Evolutionary conservation across 805 yeast genomes (phyloP).

Genomic region (Spathaspora gorwiae): DNA sequence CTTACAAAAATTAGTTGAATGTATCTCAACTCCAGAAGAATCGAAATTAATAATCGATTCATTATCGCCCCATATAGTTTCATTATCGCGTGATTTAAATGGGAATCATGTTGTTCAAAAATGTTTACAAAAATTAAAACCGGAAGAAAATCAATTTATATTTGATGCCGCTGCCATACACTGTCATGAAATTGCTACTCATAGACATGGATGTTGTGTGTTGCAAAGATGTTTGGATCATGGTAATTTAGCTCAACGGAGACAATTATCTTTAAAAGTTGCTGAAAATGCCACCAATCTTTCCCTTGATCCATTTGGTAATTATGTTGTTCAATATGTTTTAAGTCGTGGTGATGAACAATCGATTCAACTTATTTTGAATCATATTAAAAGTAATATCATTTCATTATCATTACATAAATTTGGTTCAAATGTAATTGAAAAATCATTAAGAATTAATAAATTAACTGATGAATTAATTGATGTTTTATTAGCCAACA

Average conservation of each 20-base stretch:
- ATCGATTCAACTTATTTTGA: conserved; percentile 28
- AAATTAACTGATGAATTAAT: conserved; percentile 44
- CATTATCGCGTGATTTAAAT: conserved; percentile 80
- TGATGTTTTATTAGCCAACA: conserved; percentile 35
- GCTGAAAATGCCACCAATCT: conserved; percentile 65
- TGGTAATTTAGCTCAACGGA: conserved; percentile 69
- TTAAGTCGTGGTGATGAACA: conserved; percentile 45
- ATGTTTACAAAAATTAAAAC: conserved; percentile 67
- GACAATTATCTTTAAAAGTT: conserved; percentile 60
- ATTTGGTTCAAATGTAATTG: conserved; percentile 59
- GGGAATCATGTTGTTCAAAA: conserved; percentile 97
- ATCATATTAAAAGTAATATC: conserved; percentile 32
- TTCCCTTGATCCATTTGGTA: conserved; percentile 91
- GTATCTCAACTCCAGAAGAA: conserved; percentile 68
- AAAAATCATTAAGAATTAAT: conserved; percentile 48
- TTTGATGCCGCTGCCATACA: conserved; percentile 77
- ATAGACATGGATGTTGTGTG: conserved; percentile 97
- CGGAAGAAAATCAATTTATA: conserved; percentile 77
- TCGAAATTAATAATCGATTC: conserved; percentile 56
- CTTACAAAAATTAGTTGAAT: conserved; percentile 85
- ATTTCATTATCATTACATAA: conserved; percentile 52
- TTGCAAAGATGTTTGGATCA: conserved; percentile 91
- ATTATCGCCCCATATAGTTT: conserved; percentile 67
- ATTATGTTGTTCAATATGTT: conserved; percentile 94
- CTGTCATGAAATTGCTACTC: conserved; percentile 82